Conservation (phyloP, 2,329 filamentous ascomycete species). For the Exutisphaerella laricina region DNA sequence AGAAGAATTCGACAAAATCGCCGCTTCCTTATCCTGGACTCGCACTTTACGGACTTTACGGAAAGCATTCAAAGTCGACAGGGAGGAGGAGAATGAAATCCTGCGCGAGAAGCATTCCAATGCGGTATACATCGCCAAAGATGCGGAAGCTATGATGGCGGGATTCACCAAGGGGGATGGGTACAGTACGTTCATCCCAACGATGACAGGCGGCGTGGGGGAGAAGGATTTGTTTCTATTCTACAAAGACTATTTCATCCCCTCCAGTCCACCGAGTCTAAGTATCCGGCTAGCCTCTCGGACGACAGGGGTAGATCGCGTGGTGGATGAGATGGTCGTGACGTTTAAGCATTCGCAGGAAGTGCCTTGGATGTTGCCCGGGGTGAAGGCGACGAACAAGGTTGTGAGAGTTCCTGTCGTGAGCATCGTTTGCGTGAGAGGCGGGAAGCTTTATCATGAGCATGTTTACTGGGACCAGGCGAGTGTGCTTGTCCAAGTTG, state of each 20-base stretch:
- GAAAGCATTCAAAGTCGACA: slow-evolving; percentile 27
- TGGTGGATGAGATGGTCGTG: slow-evolving; percentile 56
- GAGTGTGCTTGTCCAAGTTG: slow-evolving; percentile 52
- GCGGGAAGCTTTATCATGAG: slow-evolving; percentile 50
- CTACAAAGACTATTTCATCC: slow-evolving; percentile 53
- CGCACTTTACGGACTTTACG: slow-evolving; percentile 36
- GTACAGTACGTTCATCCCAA: slow-evolving; percentile 38
- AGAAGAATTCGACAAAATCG: slow-evolving; percentile 37
- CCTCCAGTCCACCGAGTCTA: slow-evolving; percentile 49
- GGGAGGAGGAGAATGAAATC: slow-evolving; percentile 29
- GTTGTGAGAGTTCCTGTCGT: slow-evolving; percentile 53
- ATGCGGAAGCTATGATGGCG: slow-evolving; percentile 28
- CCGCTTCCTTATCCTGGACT: slow-evolving; percentile 40
- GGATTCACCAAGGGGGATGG: slow-evolving; percentile 30
- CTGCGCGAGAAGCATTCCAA: slow-evolving; percentile 34
- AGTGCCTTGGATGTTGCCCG: slow-evolving; percentile 54
- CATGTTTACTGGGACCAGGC: slow-evolving; percentile 59
- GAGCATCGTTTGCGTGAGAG: slow-evolving; percentile 50
- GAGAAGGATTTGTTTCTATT: slow-evolving; percentile 43
- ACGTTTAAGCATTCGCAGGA: slow-evolving; percentile 53
- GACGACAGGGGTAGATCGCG: slow-evolving; percentile 51
- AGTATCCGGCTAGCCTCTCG: slow-evolving; percentile 50
- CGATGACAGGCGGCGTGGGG: slow-evolving; percentile 41
- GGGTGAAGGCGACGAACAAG: slow-evolving; percentile 51
- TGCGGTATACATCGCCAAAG: slow-evolving; percentile 21